Conservation (phyloP, 2,329 filamentous ascomycete genomes). For the Trichoderma oligosporum region DNA sequence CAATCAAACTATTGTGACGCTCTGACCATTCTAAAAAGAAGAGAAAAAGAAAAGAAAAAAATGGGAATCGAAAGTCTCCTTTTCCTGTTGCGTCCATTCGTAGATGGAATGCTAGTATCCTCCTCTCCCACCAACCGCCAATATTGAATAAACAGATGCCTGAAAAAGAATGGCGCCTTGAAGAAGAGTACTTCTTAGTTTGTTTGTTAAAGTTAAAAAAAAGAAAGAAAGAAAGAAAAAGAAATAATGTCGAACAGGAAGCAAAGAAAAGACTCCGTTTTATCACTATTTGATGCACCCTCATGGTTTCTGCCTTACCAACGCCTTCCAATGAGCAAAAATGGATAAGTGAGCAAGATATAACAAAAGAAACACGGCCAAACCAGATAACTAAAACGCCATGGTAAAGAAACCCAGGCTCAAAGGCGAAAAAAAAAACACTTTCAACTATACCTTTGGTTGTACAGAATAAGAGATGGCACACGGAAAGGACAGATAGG, state of each 20-base stretch:
- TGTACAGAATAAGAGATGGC: background rate
- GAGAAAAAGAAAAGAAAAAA: background rate
- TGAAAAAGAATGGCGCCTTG: background rate
- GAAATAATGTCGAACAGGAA: background rate
- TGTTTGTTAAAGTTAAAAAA: no score
- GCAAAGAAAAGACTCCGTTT: conserved; percentile 1
- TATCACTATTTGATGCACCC: conserved; percentile 13
- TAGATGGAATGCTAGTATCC: background rate
- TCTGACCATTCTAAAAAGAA: conserved; percentile 3
- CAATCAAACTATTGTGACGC: background rate
- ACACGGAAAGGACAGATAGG: background rate
- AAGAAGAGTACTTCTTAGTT: background rate
- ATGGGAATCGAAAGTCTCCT: background rate
- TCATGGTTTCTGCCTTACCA: background rate
- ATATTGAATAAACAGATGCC: background rate
- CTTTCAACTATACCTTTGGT: no score
- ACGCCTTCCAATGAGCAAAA: conserved; percentile 1
- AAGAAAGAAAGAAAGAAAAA: no score
- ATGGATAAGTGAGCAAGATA: background rate
- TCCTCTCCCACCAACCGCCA: background rate
- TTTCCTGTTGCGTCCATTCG: background rate
- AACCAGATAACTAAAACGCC: background rate
- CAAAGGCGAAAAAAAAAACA: background rate
- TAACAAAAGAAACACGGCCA: background rate
- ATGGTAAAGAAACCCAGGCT: background rate